Evolutionary conservation across 345 rosid species (phyloP), one percentile per base, ranked within the genome.

Genomic region (Geranium rotundifolium): DNA sequence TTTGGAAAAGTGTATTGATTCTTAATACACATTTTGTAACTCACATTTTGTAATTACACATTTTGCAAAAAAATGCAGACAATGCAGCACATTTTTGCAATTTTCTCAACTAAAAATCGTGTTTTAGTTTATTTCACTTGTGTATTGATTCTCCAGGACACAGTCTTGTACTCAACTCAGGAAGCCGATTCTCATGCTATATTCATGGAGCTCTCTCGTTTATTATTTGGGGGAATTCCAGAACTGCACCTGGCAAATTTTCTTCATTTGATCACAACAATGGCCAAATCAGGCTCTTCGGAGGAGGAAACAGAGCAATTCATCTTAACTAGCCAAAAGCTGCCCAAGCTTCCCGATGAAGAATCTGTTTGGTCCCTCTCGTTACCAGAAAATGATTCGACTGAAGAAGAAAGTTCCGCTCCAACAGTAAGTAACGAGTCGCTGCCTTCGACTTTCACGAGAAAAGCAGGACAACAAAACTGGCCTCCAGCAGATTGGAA

Each of bases 401-500:
- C 60, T 2, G 63, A 50, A 30, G 55, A 27, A 63, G 14, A 17
- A 7, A 63, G 57, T 74, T 30, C 67, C 60, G 46, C 70, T 55
- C 31, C 72, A 41, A 37, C 39, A 19, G 59, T 46, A 55, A 58
- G 18, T 19, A 63, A 70, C 19, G 76, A 69, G 31, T 67, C 31
- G 27, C 63, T 49, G 30, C 27, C 72, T 29, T 67, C 49, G 1
- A 72, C 66, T 39, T 73, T 76, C 69, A 84, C 75, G 73, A 70
- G 68, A 77, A 81, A 74, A 72, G 65, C 67, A 29, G 82, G 77
- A 64, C 65, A 54, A 19, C 58, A 19, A 18, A 75, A 65, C 70
- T 87, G 95, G 97, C 91, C 91, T 52, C 91, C 91, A 27, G 76
- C 62, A 20, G 85, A 80, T 71, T 86, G 95, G 86, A 90, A 72